Percentiles rank a stretch among this genome's conserved stretches.
Evolutionary conservation across 2,329 filamentous ascomycete genomes (phyloP).

Genomic region (Neobulgaria alba): DNA sequence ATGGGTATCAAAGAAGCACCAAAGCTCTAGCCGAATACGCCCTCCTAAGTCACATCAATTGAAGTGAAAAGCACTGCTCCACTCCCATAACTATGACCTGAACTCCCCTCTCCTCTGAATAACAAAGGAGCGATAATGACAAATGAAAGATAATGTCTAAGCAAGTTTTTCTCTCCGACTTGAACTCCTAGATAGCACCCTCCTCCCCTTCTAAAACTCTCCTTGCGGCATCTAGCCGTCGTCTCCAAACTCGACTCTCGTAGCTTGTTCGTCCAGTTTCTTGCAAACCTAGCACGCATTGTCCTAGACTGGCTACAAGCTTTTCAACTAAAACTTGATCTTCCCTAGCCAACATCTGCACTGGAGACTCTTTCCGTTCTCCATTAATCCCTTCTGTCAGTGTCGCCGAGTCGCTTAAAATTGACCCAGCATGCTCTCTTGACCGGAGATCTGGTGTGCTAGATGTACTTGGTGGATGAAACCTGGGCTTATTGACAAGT

Average conservation of each 20-base stretch:
- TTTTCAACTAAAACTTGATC: slow-evolving; percentile 53
- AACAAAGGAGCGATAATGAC: too few species aligned
- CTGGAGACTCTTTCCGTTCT: slow-evolving; percentile 21
- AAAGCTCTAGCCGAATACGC: neutral
- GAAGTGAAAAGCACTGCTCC: neutral
- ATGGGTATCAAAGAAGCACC: neutral
- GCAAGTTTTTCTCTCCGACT: neutral
- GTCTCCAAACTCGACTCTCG: slow-evolving; percentile 56
- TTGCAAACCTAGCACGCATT: slow-evolving; percentile 50
- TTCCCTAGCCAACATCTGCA: slow-evolving; percentile 33
- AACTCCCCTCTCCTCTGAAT: too few species aligned
- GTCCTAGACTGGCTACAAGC: slow-evolving; percentile 49
- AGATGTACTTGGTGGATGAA: slow-evolving; percentile 2
- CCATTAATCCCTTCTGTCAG: slow-evolving; percentile 9
- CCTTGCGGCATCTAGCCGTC: slow-evolving; percentile 67
- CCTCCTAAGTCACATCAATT: neutral
- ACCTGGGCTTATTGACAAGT: slow-evolving; percentile 44
- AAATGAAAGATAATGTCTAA: neutral
- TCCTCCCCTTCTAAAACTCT: slow-evolving; percentile 64
- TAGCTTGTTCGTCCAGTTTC: slow-evolving; percentile 45
- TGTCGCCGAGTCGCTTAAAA: slow-evolving; percentile 14
- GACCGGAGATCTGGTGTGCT: slow-evolving; percentile 7
- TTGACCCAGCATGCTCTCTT: slow-evolving; percentile 10
- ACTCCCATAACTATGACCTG: neutral
- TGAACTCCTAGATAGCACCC: slow-evolving; percentile 26